These are phyloP conservation scores for Naganishia kalamii DNA, from an alignment of 768 basidiomycete genomes.

Conservation along the genomic window DNA sequence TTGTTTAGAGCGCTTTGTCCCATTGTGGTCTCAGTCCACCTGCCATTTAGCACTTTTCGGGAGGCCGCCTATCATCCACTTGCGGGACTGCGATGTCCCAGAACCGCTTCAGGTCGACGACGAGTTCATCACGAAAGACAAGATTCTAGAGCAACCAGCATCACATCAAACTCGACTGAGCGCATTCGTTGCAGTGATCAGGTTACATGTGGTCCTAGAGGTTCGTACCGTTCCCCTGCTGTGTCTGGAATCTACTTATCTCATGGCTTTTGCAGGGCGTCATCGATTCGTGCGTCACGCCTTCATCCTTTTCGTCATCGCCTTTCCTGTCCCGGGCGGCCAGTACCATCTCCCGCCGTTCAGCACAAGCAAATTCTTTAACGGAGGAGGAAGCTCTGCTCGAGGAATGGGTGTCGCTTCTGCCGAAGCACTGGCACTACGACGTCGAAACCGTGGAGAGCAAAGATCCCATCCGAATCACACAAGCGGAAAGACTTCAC, in stretches of 20 bases:
- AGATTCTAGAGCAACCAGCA: slow-evolving; percentile 57
- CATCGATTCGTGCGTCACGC: slow-evolving; percentile 61
- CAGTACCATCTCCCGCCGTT: slow-evolving; percentile 57
- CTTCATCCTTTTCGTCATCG: slow-evolving; percentile 61
- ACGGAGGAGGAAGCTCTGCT: slow-evolving; percentile 70
- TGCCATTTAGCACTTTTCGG: slow-evolving; percentile 59
- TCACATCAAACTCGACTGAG: slow-evolving; percentile 70
- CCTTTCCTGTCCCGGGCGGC: slow-evolving; percentile 74
- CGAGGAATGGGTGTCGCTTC: slow-evolving; percentile 66
- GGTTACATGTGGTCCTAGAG: slow-evolving; percentile 82
- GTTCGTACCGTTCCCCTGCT: slow-evolving; percentile 23
- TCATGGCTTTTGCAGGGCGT: slow-evolving; percentile 53
- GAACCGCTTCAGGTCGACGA: slow-evolving; percentile 82
- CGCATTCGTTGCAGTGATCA: slow-evolving; percentile 69
- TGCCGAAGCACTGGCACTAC: slow-evolving; percentile 74
- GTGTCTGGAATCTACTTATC: background rate
- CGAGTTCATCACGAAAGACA: slow-evolving; percentile 75
- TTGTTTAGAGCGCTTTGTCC: background rate
- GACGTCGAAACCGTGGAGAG: slow-evolving; percentile 70
- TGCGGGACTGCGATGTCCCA: slow-evolving; percentile 84
- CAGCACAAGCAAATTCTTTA: slow-evolving; percentile 39
- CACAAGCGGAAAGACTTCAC: slow-evolving; percentile 77
- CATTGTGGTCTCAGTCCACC: background rate
- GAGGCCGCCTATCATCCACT: slow-evolving; percentile 73
- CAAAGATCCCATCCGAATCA: slow-evolving; percentile 80